A percentile compares a stretch with the other conserved stretches of the same genome.
Conservation (phyloP, 1,284 basidiomycete genomes). For the Trichosporon sp. region DNA sequence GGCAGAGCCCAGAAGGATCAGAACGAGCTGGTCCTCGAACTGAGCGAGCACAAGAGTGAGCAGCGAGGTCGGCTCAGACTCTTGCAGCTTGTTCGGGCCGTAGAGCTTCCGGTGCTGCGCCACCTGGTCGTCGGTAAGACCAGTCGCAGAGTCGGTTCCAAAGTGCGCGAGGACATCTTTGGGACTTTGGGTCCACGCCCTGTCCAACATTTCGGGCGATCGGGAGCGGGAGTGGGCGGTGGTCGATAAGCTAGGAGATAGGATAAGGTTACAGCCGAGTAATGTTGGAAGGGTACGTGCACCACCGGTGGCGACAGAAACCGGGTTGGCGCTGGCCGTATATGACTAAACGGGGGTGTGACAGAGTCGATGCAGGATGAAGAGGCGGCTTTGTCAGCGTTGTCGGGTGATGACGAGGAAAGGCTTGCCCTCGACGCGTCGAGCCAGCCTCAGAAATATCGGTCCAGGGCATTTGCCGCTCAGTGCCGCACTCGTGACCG, state of each 20-base stretch:
- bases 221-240: background rate
- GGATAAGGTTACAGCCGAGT: background rate
- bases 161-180: conserved; percentile 46
- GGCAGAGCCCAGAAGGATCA: conserved; percentile 87
- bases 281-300: background rate
- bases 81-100: conserved; percentile 79
- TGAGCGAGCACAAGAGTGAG: conserved; percentile 94
- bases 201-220: conserved; percentile 36
- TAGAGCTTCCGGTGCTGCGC: conserved; percentile 69
- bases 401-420: background rate
- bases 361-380: background rate
- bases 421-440: background rate
- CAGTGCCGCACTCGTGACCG: background rate
- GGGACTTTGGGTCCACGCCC: conserved; percentile 48
- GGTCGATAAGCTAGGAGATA: background rate
- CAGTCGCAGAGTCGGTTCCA: conserved; percentile 34
- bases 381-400: background rate
- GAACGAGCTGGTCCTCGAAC: conserved; percentile 94
- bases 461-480: background rate
- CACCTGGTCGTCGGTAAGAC: conserved; percentile 47
- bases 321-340: background rate
- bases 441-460: background rate
- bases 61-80: conserved; percentile 81
- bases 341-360: background rate
- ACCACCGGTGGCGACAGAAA: background rate